phyloP scores from a whole-genome alignment of 179 eudicot species.

The Drosera spatulata region DNA sequence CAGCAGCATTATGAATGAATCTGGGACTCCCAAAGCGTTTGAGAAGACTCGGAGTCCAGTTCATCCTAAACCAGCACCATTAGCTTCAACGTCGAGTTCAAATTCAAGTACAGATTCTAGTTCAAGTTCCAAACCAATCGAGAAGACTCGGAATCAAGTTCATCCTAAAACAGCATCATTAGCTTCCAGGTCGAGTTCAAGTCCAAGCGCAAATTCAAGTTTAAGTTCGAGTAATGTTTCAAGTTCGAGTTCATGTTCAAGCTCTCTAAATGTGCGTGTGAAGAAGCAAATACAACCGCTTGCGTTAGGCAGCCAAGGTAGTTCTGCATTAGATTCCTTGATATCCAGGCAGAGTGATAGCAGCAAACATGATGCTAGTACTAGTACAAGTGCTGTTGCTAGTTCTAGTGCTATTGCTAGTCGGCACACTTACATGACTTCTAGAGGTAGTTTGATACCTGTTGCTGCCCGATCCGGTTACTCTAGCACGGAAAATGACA shows the following conservation, averaged over 20 bases:
- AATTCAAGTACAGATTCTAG: neutral
- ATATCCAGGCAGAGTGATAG: constrained; percentile 14
- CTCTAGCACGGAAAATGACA: constrained; percentile 35
- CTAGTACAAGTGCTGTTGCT: constrained; percentile 10
- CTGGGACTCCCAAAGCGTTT: constrained; percentile 19
- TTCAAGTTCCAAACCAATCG: neutral
- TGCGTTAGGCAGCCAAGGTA: constrained; percentile 29
- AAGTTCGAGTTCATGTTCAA: no score
- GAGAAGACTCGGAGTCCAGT: constrained; percentile 16
- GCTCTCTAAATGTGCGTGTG: constrained; percentile 17
- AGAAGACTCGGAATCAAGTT: constrained; percentile 15
- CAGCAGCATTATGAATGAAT: constrained; percentile 24
- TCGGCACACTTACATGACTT: constrained; percentile 36
- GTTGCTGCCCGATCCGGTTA: constrained; percentile 46
- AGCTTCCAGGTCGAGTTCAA: neutral
- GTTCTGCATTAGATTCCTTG: constrained; percentile 20
- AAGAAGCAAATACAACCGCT: constrained; percentile 29
- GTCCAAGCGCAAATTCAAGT: neutral
- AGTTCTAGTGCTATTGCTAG: constrained; percentile 29
- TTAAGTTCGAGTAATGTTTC: no score
- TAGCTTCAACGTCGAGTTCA: neutral
- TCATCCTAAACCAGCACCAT: constrained; percentile 17
- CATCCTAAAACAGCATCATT: constrained; percentile 19
- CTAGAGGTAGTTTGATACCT: constrained; percentile 44
- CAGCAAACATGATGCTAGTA: no score